Evolutionary conservation across 2,329 filamentous ascomycete species (phyloP), one percentile per base, ranked within the genome.

Genomic region (Alternaria hordeiaustralica): DNA sequence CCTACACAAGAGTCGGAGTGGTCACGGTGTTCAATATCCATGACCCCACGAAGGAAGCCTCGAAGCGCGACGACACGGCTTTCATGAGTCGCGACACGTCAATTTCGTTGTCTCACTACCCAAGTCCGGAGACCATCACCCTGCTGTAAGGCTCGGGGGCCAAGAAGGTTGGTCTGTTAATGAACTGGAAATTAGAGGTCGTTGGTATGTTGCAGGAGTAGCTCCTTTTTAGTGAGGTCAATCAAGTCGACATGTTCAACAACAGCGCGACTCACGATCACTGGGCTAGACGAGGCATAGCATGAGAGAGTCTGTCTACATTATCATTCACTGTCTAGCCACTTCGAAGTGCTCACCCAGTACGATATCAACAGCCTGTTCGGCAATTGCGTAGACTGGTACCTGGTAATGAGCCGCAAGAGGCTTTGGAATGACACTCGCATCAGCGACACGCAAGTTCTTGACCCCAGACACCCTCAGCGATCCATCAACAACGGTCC

Each of bases 401-500:
- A 63, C 68, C 36, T 74, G 71, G 28, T 67, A 67, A 45, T 75
- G 72, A 8, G 71, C 66, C n/a, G 71, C 69, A 4, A 75, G 23
- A 5, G 71, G 69, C 23, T 67, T 33, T 0, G 71, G 71, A n/a
- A 75, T 74, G 61, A 72, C 56, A 65, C 71, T 74, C 6, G 72
- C 75, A 62, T 75, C 73, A 12, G 71, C 75, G 8, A 89, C 85
- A 1, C 87, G 78, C 12, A 88, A 72, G 2, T 82, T 81, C 61
- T 80, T 78, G 4, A 87, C 82, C 3, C 86, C 86, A 11, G 79
- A 80, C 2, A 88, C 86, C 2, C 77, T 77, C 2, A 88, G 75
- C 44, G 83, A 81, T 56, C 83, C 76, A 64, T 88, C 84, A n/a
- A 75, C 72, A 26, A 73, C 72, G 64, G 77, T 82, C 0, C 87